Base-by-base conservation (phyloP, 2,329 filamentous ascomycete species). In the Pseudogymnoascus verrucosus region DNA sequence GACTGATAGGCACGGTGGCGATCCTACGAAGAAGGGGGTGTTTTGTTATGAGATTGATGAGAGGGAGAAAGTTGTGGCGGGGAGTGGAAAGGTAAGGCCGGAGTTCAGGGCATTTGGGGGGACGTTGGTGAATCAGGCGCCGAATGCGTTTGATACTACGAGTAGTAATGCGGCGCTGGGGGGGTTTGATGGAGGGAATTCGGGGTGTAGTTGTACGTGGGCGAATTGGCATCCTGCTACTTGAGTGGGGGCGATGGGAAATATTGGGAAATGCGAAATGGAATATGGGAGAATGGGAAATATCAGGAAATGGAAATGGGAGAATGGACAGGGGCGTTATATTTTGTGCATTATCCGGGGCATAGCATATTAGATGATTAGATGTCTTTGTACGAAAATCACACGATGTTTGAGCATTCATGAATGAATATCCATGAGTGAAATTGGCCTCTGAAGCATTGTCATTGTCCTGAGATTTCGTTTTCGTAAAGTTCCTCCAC, bases 171-270 rank as follows among this genome's bases (percentile, higher is more conserved):
- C 74, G 10, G 78, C 76, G 26, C 76, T 83, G 64, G 86, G 86
- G 1, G 86, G 85, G 0, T 81, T 83, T 67, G 85, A 89, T 71
- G 86, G 86, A 21, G 86, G 85, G 39, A 81, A 78, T 0, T 84
- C 85, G 14, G 86, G 86, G 1, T 88, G 85, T 70, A 78, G 76
- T 72, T 88, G 85, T 71, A 76, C 80, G 68, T 88, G 84, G 82
- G 77, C 78, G 63, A 88, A 88, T 62, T 74, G 51, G 51, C n/a
- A 57, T 16, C 28, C 51, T 7, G 51, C 31, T 57, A 11, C 3
- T 7, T 57, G 28, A 34, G 11, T 11, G 21, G 19, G 42, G 21
- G 42, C 3, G 1, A 28, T 16, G 44, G 23, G 23, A n/a, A n/a
- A 28, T 51, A 28, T 34, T 57, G 14, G 26, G 26, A 57, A 31